These are phyloP conservation scores for Dendryphion nanum DNA, from an alignment of 2,329 filamentous ascomycete genomes.

Conservation along the genomic window DNA sequence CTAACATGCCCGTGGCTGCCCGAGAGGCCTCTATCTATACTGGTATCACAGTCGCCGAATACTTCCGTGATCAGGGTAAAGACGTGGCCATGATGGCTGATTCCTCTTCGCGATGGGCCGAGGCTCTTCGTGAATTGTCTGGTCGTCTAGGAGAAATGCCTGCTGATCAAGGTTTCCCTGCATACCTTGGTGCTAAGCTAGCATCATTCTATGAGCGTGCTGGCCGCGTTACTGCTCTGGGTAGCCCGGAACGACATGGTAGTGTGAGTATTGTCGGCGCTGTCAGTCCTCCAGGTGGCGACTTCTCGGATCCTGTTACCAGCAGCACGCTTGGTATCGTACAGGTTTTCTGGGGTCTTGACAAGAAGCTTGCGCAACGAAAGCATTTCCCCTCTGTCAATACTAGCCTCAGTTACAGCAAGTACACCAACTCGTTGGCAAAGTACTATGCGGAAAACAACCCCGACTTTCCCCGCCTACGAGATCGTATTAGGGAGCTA, in stretches of 20 bases:
- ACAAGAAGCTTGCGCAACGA: constrained; percentile 98
- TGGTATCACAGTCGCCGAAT: constrained; percentile 85
- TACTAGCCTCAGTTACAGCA: constrained; percentile 90
- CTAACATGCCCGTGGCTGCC: constrained; percentile 98
- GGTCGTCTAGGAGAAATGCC: constrained; percentile 99
- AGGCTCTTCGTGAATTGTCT: constrained; percentile 97
- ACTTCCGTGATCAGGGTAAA: constrained; percentile 96
- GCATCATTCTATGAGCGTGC: constrained; percentile 99
- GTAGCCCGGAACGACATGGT: constrained; percentile 82
- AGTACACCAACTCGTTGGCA: constrained; percentile 87
- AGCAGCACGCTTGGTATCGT: constrained; percentile 92
- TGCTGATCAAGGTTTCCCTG: constrained; percentile 98
- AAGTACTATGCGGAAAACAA: constrained; percentile 92
- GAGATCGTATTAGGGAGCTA: constrained; percentile 90
- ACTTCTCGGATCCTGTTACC: constrained; percentile 98
- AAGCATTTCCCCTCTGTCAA: constrained; percentile 99
- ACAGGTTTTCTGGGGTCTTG: constrained; percentile 98
- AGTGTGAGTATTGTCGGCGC: constrained; percentile 98
- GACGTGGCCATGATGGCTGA: constrained; percentile 99
- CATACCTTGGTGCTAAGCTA: constrained; percentile 93
- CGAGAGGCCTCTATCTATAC: constrained; percentile 99
- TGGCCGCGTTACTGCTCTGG: constrained; percentile 79
- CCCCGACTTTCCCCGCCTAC: constrained; percentile 89
- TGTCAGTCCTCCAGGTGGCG: constrained; percentile 94
- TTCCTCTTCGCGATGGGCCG: constrained; percentile 96